Percentiles rank a stretch among this genome's conserved stretches.
Conservation (phyloP, 75 land plant species). For the Isoetes taiwanensis region DNA sequence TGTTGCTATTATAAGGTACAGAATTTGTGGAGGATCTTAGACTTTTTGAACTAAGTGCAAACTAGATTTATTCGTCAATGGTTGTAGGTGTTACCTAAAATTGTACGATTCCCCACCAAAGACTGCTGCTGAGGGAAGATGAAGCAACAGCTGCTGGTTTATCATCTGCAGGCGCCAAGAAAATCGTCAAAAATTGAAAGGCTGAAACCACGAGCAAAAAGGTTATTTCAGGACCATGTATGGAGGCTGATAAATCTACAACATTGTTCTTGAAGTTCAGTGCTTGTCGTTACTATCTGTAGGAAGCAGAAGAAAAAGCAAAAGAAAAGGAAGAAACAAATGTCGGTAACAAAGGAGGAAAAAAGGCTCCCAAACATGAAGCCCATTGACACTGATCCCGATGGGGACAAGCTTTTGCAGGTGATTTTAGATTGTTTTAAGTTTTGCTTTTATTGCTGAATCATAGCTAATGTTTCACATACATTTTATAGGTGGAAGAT, state of each 20-base stretch:
- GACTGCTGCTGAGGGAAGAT: constrained; percentile 49
- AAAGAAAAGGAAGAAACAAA: constrained; percentile 53
- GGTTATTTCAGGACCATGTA: constrained; percentile 20
- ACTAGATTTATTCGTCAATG: not conserved
- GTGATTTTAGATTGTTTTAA: constrained; percentile 12
- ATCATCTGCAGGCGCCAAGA: constrained; percentile 77
- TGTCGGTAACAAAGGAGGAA: constrained; percentile 48
- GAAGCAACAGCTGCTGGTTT: constrained; percentile 66
- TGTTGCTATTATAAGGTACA: constrained; percentile 73
- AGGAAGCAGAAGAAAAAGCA: constrained; percentile 85
- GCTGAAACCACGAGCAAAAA: constrained; percentile 87
- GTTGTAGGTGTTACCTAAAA: constrained; percentile 76
- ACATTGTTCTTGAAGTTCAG: not conserved
- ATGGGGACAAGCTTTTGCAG: constrained; percentile 86
- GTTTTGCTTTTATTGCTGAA: not conserved
- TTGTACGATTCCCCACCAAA: constrained; percentile 77
- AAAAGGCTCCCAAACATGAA: constrained; percentile 42
- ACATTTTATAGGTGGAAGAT: constrained; percentile 60
- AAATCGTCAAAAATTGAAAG: constrained; percentile 70
- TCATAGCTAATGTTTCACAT: not conserved
- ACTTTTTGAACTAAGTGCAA: not conserved
- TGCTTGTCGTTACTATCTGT: constrained; percentile 6
- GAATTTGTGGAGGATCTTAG: not conserved
- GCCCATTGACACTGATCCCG: constrained; percentile 82
- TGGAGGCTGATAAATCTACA: not conserved